phyloP scores from a whole-genome alignment of 2,329 filamentous ascomycete genomes.

The Delphinella strobiligena region DNA sequence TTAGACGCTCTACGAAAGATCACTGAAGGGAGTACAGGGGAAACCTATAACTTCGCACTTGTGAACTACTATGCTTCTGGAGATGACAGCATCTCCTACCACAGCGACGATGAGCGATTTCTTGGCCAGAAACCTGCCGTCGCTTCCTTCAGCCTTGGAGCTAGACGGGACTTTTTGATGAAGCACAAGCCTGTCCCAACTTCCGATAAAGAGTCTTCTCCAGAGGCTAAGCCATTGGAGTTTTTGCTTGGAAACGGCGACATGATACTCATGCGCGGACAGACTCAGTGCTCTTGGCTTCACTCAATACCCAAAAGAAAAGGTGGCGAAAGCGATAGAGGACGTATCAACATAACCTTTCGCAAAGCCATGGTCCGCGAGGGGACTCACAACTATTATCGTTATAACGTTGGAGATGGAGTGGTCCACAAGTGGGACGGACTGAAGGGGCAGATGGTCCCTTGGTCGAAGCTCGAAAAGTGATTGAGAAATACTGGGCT shows the following conservation, averaged over 20 bases:
- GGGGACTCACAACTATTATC: conserved; percentile 73
- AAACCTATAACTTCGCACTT: conserved; percentile 64
- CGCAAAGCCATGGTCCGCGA: conserved; percentile 56
- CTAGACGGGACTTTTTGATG: conserved; percentile 62
- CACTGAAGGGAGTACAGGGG: conserved; percentile 54
- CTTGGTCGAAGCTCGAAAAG: conserved; percentile 21
- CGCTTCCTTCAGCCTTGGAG: conserved; percentile 62
- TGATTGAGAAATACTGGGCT: too few species aligned
- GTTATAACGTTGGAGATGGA: conserved; percentile 67
- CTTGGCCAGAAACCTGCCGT: conserved; percentile 58
- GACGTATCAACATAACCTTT: conserved; percentile 67
- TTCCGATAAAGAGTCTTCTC: conserved; percentile 17
- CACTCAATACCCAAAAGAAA: conserved; percentile 68
- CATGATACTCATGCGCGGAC: conserved; percentile 67
- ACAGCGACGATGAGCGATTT: conserved; percentile 71
- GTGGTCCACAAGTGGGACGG: conserved; percentile 57
- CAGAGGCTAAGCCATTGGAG: conserved; percentile 34
- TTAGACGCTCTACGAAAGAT: conserved; percentile 50
- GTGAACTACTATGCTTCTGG: conserved; percentile 78
- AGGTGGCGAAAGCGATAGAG: conserved; percentile 47
- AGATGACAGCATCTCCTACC: conserved; percentile 64
- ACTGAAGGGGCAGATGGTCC: conserved; percentile 37
- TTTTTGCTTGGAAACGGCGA: conserved; percentile 53
- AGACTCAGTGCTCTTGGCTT: conserved; percentile 64
- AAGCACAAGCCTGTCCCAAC: conserved; percentile 56